Evolutionary conservation across 495 filamentous ascomycete genomes (phyloP), one percentile per base, ranked within the genome.

Genomic region (Delitschia confertaspora): DNA sequence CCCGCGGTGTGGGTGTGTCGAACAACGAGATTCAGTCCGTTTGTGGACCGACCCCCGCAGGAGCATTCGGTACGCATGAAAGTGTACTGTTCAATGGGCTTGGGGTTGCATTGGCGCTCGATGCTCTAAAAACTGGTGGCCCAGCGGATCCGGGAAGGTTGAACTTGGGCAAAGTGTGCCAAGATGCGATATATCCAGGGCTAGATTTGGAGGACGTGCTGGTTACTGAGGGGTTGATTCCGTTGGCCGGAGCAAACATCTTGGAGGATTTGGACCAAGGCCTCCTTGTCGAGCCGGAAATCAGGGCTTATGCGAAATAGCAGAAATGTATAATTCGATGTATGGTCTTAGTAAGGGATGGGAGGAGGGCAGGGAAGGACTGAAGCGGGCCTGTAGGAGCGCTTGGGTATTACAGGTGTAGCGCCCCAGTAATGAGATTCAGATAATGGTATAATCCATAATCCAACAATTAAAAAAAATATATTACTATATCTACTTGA

Each of bases 11-110:
- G 25, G 69, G 66, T n/a, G 68, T 65, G 23, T 61, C 64, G 25
- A 73, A 73, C 51, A 67, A 63, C 34, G 58, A 69, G 27, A 41
- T 70, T 9, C 69, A 73, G 36, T 47, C 33, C 1, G 45, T 69
- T 4, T 72, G 68, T 25, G 14, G 48, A 3, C 42, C 38, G 6
- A 45, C 59, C 40, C 59, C 62, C 3, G 68, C 63, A 6, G 67
- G 67, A 0, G 50, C 52, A 4, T 47, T 68, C 38, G 70, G 65
- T 49, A 62, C 65, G 10, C 70, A 73, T 32, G 64, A 70, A 43
- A 65, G 63, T 5, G 53, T 66, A 14, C 47, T 72, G 44, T 67
- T 61, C 32, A 72, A 71, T 33, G 56, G 64, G 4, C 50, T 73
- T 17, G 56, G 64, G 14, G 69, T 58, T 53, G 65, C 64, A 8